phyloP scores from a whole-genome alignment of 2,329 filamentous ascomycete species.

The Akanthomyces uredinophilus region DNA sequence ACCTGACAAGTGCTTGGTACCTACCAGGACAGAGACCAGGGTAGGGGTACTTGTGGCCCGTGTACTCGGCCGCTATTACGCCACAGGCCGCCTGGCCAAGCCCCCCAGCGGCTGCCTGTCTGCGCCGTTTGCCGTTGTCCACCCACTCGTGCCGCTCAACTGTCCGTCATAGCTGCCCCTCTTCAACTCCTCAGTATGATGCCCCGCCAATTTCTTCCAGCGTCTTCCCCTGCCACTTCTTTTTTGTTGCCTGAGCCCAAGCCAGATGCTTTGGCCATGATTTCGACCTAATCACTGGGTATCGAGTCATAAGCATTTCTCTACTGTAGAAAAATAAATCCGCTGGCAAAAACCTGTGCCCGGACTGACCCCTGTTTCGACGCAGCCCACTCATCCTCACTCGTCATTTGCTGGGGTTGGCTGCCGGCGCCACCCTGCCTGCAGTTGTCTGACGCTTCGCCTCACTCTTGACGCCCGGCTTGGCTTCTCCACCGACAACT shows the following conservation, averaged over 20 bases:
- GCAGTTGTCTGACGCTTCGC: slow-evolving; percentile 13
- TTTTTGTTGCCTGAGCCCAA: background rate
- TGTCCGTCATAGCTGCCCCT: slow-evolving; percentile 4
- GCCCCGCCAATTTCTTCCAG: slow-evolving; percentile 4
- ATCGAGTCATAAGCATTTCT: background rate
- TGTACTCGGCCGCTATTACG: background rate
- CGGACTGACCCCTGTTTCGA: background rate
- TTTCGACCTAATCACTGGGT: background rate
- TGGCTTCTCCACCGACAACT: slow-evolving; percentile 8
- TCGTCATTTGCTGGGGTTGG: slow-evolving; percentile 9
- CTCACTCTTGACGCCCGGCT: slow-evolving; percentile 5
- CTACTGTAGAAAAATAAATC: background rate
- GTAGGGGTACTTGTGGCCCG: background rate
- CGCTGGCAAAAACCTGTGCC: background rate
- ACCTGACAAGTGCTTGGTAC: no score
- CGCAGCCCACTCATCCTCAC: slow-evolving; percentile 2
- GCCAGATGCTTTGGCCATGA: background rate
- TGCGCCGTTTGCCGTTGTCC: background rate
- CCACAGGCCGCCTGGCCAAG: background rate
- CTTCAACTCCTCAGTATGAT: slow-evolving; percentile 1
- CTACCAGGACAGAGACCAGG: background rate
- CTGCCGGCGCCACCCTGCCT: slow-evolving; percentile 1
- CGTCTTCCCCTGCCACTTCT: slow-evolving; percentile 1
- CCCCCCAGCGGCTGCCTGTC: background rate
- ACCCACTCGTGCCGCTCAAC: no score